Evolutionary conservation across 768 basidiomycete species (phyloP).

Genomic region (Mrakia blollopis): DNA sequence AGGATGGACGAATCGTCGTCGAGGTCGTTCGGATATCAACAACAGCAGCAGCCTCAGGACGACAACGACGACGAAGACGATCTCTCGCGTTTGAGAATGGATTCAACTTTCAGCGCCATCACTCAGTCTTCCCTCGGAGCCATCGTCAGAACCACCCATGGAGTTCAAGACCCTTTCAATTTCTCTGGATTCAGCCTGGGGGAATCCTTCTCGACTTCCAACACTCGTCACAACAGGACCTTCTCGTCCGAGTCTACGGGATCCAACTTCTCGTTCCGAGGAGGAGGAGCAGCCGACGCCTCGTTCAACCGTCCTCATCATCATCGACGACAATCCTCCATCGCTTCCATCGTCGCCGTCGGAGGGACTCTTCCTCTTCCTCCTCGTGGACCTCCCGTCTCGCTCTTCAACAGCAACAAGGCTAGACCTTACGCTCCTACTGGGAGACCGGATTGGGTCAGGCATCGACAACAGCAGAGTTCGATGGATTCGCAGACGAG

Average conservation of each 20-base stretch:
- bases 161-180: slow-evolving; percentile 10
- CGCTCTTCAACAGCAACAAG: slow-evolving; percentile 27
- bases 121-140: slow-evolving; percentile 26
- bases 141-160: not conserved
- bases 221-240: slow-evolving; percentile 1
- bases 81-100: not conserved
- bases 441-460: slow-evolving; percentile 18
- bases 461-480: slow-evolving; percentile 18
- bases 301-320: not conserved
- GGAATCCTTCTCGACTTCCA: not conserved
- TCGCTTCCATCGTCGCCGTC: not conserved
- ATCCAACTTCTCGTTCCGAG: slow-evolving; percentile 24
- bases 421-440: not conserved
- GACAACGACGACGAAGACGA: not conserved
- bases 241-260: slow-evolving; percentile 1
- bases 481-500: slow-evolving; percentile 12
- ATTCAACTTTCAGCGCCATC: slow-evolving; percentile 13
- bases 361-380: not conserved
- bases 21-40: not conserved
- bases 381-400: slow-evolving; percentile 13
- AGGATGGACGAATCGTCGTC: slow-evolving; percentile 5
- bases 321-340: slow-evolving; percentile 15
- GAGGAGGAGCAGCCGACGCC: not conserved
- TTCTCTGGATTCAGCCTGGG: slow-evolving; percentile 9
- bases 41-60: not conserved